A percentile compares a stretch with the other conserved stretches of the same genome.
Conservation (phyloP, 2,329 filamentous ascomycete genomes). For the Emmonsiellopsis sp. region DNA sequence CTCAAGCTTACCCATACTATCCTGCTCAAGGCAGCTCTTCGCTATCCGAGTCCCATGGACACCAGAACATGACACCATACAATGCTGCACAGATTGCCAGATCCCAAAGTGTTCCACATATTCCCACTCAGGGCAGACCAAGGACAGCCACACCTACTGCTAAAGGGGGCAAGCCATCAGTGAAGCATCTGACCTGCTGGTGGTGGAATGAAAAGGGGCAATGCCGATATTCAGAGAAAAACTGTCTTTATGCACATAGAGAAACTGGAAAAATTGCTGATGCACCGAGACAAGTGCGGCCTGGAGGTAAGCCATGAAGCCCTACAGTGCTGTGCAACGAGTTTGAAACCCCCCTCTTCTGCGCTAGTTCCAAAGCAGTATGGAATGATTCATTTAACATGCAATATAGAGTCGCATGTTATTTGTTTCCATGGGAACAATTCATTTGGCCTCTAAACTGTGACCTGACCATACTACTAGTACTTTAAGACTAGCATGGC, state of each 20-base stretch:
- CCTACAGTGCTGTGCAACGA: background rate
- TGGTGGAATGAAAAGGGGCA: slow-evolving; percentile 17
- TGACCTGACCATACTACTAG: no score
- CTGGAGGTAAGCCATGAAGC: slow-evolving; percentile 8
- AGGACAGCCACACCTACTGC: background rate
- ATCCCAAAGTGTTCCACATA: no score
- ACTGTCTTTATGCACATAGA: slow-evolving; percentile 20
- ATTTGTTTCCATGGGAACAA: no score
- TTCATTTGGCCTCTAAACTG: no score
- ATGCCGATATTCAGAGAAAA: slow-evolving; percentile 14
- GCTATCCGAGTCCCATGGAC: background rate
- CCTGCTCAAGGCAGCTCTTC: no score
- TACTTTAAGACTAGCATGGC: no score
- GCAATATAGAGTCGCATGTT: no score
- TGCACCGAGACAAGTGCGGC: slow-evolving; percentile 10
- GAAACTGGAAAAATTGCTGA: slow-evolving; percentile 13
- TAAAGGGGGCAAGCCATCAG: slow-evolving; percentile 6
- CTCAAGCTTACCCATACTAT: no score
- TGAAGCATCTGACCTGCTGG: slow-evolving; percentile 22
- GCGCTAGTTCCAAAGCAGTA: no score
- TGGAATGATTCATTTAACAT: no score
- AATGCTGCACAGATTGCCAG: no score
- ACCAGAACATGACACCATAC: no score
- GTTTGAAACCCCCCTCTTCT: background rate
- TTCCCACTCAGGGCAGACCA: background rate